Evolutionary conservation across 208 protist genomes (phyloP).

Genomic region (Naegleria lovaniensis): DNA sequence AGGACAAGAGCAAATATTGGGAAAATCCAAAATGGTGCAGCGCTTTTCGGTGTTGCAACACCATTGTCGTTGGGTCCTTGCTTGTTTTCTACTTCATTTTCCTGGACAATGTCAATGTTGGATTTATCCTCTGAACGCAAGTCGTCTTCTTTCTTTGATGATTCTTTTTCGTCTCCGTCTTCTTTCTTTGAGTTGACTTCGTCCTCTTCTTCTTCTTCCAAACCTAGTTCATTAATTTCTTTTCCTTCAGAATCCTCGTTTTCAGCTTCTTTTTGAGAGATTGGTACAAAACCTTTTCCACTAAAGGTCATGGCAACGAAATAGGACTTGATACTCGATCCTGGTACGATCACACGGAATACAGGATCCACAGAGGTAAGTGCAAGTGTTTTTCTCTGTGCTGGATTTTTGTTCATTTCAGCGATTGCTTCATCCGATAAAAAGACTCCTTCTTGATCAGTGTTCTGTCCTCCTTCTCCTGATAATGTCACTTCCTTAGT

Average conservation of each 20-base stretch:
- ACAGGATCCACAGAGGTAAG: background rate
- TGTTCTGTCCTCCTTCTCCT: background rate
- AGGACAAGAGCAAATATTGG: background rate
- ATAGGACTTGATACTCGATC: background rate
- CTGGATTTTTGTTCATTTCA: background rate
- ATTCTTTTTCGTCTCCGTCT: background rate
- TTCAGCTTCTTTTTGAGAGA: background rate
- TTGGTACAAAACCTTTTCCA: background rate
- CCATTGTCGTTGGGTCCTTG: background rate
- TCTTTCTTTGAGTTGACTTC: background rate
- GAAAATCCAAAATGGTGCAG: background rate
- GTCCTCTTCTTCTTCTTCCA: background rate
- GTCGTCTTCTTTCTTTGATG: background rate
- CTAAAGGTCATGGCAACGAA: background rate
- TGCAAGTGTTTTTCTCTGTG: background rate
- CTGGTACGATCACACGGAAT: background rate
- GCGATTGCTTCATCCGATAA: conserved; percentile 8
- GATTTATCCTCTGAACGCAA: background rate
- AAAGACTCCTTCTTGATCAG: conserved; percentile 24
- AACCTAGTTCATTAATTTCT: background rate
- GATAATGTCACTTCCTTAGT: background rate
- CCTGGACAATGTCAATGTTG: background rate
- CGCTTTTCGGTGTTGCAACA: background rate
- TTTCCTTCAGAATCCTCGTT: background rate
- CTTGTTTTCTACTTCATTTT: background rate